Evolutionary conservation across 257 asterid species (phyloP).

Genomic region (Nicotiana obtusifolia): DNA sequence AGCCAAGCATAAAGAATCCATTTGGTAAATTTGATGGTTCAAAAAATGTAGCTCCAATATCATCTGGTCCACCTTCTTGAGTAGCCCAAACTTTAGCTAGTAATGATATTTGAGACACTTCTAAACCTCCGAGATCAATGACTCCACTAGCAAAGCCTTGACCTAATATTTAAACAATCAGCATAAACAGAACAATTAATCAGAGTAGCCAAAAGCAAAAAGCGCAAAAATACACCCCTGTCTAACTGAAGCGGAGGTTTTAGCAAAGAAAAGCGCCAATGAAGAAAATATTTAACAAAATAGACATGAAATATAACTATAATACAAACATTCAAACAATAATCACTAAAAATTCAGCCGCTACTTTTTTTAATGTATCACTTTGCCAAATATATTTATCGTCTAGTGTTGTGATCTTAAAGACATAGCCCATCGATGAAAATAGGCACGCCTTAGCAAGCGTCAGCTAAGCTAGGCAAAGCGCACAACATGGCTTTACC

Average conservation of each 20-base stretch:
- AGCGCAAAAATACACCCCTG: no score
- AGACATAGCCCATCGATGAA: neutral
- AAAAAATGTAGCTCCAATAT: constrained; percentile 62
- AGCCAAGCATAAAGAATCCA: constrained; percentile 67
- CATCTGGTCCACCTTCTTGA: constrained; percentile 67
- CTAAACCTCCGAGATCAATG: constrained; percentile 66
- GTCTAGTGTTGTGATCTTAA: neutral
- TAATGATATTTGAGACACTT: constrained; percentile 39
- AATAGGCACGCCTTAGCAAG: neutral
- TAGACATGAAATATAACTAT: neutral
- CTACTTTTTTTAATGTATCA: neutral
- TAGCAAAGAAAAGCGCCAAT: neutral
- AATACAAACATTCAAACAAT: neutral
- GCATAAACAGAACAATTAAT: neutral
- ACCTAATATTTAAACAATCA: constrained; percentile 22
- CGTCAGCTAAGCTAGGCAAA: neutral
- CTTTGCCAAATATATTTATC: neutral
- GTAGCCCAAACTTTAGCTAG: constrained; percentile 54
- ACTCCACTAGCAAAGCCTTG: constrained; percentile 50
- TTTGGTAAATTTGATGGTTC: constrained; percentile 64
- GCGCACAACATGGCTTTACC: neutral
- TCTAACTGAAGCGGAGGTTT: neutral
- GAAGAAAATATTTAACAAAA: no score
- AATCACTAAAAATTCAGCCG: neutral
- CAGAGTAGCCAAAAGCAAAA: neutral